phyloP scores from a whole-genome alignment of 495 filamentous ascomycete species.

The Tuber aestivum region DNA sequence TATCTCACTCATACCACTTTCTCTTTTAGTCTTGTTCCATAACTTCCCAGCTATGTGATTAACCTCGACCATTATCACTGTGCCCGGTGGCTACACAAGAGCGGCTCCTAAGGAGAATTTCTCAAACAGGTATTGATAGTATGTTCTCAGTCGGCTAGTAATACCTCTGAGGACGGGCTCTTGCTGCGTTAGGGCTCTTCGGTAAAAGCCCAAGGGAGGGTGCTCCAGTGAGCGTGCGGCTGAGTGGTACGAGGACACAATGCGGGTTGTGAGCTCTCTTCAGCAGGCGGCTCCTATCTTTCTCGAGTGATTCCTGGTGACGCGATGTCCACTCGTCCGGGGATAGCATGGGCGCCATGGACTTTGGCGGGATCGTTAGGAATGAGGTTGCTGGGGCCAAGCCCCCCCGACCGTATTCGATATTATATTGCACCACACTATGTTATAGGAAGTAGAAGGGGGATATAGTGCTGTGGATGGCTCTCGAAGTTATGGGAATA shows the following conservation, averaged over 20 bases:
- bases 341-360: too few species aligned
- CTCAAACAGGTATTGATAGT: neutral
- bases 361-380: too few species aligned
- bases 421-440: too few species aligned
- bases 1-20: neutral
- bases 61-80: neutral
- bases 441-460: too few species aligned
- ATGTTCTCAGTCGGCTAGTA: neutral
- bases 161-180: neutral
- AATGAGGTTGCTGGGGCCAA: too few species aligned
- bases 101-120: neutral
- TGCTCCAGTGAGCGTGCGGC: neutral
- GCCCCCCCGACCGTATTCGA: too few species aligned
- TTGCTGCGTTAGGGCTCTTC: neutral
- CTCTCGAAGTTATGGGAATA: too few species aligned
- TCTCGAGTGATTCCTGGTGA: neutral
- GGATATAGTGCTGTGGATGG: too few species aligned
- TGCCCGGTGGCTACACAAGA: neutral
- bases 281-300: neutral
- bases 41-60: neutral
- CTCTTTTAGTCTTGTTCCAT: neutral
- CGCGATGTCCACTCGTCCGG: neutral
- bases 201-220: neutral
- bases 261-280: neutral
- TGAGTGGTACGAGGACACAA: neutral